phyloP scores from a whole-genome alignment of 2,329 filamentous ascomycete species.

The Dactylellina parvicollis region DNA sequence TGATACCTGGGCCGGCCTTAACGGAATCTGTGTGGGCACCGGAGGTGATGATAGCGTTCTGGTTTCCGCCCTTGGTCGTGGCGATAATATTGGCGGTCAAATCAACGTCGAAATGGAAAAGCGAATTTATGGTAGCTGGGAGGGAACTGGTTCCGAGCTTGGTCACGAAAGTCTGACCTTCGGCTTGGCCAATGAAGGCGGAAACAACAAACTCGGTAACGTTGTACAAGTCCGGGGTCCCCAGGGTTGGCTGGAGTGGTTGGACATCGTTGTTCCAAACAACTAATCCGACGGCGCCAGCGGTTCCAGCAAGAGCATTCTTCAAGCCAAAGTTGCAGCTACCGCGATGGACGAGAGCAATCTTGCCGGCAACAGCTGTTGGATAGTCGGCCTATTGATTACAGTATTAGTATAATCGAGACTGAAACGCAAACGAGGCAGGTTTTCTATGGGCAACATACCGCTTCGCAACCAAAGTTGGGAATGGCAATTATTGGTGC shows the following conservation, averaged over 20 bases:
- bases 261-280: slow-evolving; percentile 52
- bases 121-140: slow-evolving; percentile 62
- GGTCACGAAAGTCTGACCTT: slow-evolving; percentile 52
- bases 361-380: slow-evolving; percentile 65
- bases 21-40: slow-evolving; percentile 73
- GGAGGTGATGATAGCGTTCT: slow-evolving; percentile 69
- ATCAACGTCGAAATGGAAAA: slow-evolving; percentile 64
- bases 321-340: slow-evolving; percentile 70
- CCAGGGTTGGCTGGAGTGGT: slow-evolving; percentile 55
- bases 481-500: slow-evolving; percentile 64
- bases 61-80: slow-evolving; percentile 69
- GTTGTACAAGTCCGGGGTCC: slow-evolving; percentile 61
- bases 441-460: too few relatives aligned
- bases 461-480: slow-evolving; percentile 67
- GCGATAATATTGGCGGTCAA: slow-evolving; percentile 70
- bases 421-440: not conserved
- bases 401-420: not conserved
- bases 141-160: slow-evolving; percentile 53
- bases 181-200: slow-evolving; percentile 50
- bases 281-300: slow-evolving; percentile 66
- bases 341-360: slow-evolving; percentile 71
- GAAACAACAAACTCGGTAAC: slow-evolving; percentile 57
- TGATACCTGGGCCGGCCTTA: slow-evolving; percentile 71
- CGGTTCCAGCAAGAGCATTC: slow-evolving; percentile 67
- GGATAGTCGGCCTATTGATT: slow-evolving; percentile 65